Base-by-base conservation (phyloP, 805 yeast genomes). In the Isabelozyma gotoi region DNA sequence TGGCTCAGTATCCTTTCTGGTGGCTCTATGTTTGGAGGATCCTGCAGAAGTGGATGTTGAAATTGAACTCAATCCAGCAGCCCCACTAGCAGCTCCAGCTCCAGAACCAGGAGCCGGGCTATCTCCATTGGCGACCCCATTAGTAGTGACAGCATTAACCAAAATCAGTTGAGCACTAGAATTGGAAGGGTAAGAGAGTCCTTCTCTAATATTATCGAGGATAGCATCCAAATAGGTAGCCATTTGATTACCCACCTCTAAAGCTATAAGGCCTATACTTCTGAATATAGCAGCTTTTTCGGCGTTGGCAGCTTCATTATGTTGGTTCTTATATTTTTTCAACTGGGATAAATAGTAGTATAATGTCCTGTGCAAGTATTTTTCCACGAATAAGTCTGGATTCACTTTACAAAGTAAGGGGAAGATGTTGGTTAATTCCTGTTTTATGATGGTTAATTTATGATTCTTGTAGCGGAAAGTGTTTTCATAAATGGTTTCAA, bases 201-300 rank as follows among this genome's bases (percentile, higher is more conserved):
- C 91, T 45, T 90, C 97, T 55, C 90, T 74, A 16, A 91, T 80
- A 50, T 84, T 88, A 41, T 85, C 90, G 39, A 92, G 66, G n/a
- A 92, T 84, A 1, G 91, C 89, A 59, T 90, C 96, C 36, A 92
- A 69, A 56, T 91, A 92, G 2, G 94, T 87, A 3, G 90, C 85
- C 71, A 94, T 86, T 52, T 85, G 88, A 44, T 88, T 82, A 16
- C 88, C 84, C 1, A 91, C 94, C 54, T 84, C 85, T 19, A 77
- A 64, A 0, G 97, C 84, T 35, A 94, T 84, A 52, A 85, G 83
- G 32, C 98, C 99, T 39, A 92, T 84, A 19, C 96, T 82, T 8
- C 78, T 73, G 46, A 91, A 77, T 2, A 90, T 87, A 11, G 87
- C 78, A 6, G 89, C 78, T 45, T 87, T 78, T 56, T 92, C 98